A percentile compares a stretch with the other conserved stretches of the same genome.
Evolutionary conservation across 768 basidiomycete genomes (phyloP).

Genomic region (Boletus tylopilopsis): DNA sequence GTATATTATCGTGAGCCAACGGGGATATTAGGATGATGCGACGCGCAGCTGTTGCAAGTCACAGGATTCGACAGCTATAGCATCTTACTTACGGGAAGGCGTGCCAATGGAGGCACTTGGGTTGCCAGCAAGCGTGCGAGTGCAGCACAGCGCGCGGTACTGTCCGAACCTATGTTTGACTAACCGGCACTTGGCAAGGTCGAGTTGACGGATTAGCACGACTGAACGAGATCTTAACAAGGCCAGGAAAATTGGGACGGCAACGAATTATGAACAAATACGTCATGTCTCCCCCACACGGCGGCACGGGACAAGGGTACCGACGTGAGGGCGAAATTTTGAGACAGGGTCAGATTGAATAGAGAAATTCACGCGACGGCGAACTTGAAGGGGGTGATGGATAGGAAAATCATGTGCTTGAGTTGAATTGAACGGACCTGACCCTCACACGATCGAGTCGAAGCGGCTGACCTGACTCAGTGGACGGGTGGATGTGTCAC

Average conservation of each 20-base stretch:
- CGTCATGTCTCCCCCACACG: constrained; percentile 25
- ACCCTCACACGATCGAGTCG: constrained; percentile 1
- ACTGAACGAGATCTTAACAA: constrained; percentile 5
- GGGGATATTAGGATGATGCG: constrained; percentile 16
- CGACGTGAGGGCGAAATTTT: not conserved
- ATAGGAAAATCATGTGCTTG: constrained; percentile 7
- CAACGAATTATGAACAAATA: constrained; percentile 10
- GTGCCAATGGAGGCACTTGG: constrained; percentile 12
- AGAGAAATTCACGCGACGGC: constrained; percentile 16
- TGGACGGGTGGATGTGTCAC: constrained; percentile 12
- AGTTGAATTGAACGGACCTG: not conserved
- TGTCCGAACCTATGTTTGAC: constrained; percentile 15
- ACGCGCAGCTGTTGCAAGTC: constrained; percentile 9
- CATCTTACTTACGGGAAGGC: constrained; percentile 15
- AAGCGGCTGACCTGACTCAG: constrained; percentile 6
- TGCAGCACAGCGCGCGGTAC: constrained; percentile 7
- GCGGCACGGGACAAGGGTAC: constrained; percentile 13
- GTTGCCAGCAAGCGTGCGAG: constrained; percentile 18
- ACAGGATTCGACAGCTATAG: constrained; percentile 16
- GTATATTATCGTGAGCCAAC: constrained; percentile 3
- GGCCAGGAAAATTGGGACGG: constrained; percentile 6
- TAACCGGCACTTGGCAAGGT: constrained; percentile 9
- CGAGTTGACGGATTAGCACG: constrained; percentile 8
- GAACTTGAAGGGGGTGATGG: constrained; percentile 5
- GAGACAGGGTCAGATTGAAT: constrained; percentile 16